Percentiles rank a stretch among this genome's conserved stretches.
These are phyloP conservation scores for Myriosclerotinia duriaeana DNA, from an alignment of 2,329 filamentous ascomycete genomes.

Conservation along the genomic window DNA sequence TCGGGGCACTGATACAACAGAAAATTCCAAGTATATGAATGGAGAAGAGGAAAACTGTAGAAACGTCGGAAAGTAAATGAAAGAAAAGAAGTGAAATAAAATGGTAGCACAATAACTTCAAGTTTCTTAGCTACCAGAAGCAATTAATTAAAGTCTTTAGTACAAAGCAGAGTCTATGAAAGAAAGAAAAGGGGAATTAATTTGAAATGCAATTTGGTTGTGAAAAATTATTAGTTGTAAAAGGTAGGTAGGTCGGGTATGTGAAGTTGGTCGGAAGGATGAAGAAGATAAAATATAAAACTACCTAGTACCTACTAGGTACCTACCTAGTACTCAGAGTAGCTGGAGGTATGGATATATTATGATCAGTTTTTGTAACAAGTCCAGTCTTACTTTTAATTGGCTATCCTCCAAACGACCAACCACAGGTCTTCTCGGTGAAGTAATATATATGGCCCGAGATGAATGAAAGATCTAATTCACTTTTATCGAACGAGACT, in stretches of 20 bases:
- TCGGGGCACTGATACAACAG: background rate
- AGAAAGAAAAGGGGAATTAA: constrained; percentile 1
- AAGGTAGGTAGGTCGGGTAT: background rate
- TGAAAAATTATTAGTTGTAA: constrained; percentile 11
- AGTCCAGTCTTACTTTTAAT: background rate
- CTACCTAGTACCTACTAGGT: too few relatives aligned
- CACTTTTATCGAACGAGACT: constrained; percentile 7
- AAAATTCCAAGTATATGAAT: background rate
- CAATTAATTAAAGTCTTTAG: constrained; percentile 5
- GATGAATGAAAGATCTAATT: background rate
- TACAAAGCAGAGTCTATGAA: constrained; percentile 7
- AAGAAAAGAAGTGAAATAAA: constrained; percentile 7
- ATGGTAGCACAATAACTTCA: background rate
- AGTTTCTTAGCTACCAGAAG: background rate
- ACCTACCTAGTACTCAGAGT: too few relatives aligned
- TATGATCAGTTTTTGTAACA: background rate
- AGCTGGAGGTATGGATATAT: too few relatives aligned
- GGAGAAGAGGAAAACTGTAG: background rate
- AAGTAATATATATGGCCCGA: background rate
- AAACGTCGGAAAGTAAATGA: background rate
- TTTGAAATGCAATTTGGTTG: background rate
- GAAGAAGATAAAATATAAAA: too few relatives aligned
- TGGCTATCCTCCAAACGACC: background rate
- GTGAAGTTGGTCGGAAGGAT: background rate
- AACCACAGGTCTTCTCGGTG: background rate